Evolutionary conservation across 139 green algal genomes (phyloP), one percentile per base, ranked within the genome.

Genomic region (Trebouxia sp.): DNA sequence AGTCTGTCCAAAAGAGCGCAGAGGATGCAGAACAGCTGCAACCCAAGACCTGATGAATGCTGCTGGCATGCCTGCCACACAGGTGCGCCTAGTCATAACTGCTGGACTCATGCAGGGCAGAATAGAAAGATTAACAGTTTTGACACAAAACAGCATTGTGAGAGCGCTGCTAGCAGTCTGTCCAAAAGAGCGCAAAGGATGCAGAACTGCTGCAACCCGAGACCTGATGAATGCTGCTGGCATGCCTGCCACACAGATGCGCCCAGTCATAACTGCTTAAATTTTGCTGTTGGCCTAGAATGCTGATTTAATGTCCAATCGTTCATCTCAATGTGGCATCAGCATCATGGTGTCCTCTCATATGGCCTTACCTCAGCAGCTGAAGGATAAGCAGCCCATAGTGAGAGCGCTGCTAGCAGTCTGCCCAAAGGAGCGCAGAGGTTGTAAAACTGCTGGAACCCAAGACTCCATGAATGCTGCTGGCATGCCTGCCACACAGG

Each of bases 341-440:
- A 81, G 37, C 0, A 81, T 85, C 22, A 74, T 75, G n/a, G 82
- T 90, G 0, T 83, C 86, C 22, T 92, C 91, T 47, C 89, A 88
- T 69, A 58, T 83, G 5, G 78, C 53, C 0, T 17, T 67, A 0
- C 37, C 87, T 3, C 45, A 83, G 32, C 24, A 83, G 45, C 56
- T 92, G 76, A 70, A 45, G 28, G 45, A 28, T 0, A 15, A 72
- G 6, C 62, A 82, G 11, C 28, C 53, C 30, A 42, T 47, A 14
- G 24, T 82, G 6, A 58, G 48, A 42, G 41, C 77, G 2, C 65
- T 91, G 5, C 65, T 91, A 39, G 37, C 26, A 35, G 65, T 78
- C 5, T 82, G 80, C 53, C 51, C 50, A 41, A 79, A 82, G 35
- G 62, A 83, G 0, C 82, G 87, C 58, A 83, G 65, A 37, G 85